Conservation (phyloP, 202 grass and related monocot species). For the Thinopyrum obtusiflorum region DNA sequence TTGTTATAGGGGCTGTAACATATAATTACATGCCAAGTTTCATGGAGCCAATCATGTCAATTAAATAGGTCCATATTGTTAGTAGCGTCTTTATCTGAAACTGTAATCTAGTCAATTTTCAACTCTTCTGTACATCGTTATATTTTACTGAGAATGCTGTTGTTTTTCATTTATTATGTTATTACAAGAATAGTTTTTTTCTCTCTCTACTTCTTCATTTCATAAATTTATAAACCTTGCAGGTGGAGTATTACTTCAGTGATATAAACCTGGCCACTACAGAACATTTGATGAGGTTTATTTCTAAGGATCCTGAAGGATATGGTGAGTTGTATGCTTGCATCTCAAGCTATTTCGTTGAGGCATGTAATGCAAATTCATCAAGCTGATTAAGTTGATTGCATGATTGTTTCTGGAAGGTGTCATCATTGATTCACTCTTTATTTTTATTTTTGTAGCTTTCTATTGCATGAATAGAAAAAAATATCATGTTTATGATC, state of each 20-base stretch:
- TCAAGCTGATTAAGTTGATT: slow-evolving; percentile 14
- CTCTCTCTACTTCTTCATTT: neutral
- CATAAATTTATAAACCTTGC: slow-evolving; percentile 20
- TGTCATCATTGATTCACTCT: neutral
- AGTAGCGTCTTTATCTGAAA: neutral
- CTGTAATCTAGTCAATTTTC: neutral
- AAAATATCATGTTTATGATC: neutral
- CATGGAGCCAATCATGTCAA: neutral
- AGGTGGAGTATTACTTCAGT: slow-evolving; percentile 99
- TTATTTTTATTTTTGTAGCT: neutral
- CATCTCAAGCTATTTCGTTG: slow-evolving; percentile 14
- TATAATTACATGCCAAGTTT: neutral
- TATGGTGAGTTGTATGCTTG: slow-evolving; percentile 69
- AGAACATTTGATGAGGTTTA: slow-evolving; percentile 99
- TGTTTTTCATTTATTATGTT: slow-evolving; percentile 1
- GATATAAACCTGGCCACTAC: slow-evolving; percentile 94
- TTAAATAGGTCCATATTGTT: neutral
- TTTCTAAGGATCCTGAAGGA: slow-evolving; percentile 89
- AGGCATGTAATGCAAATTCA: neutral
- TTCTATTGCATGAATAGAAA: slow-evolving; percentile 20
- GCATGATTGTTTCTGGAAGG: neutral
- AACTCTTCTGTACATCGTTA: neutral
- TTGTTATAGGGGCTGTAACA: neutral
- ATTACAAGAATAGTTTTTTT: neutral
- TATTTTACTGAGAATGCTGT: neutral